Evolutionary conservation across 495 filamentous ascomycete species (phyloP).

Genomic region (Trichocladium antarcticum): DNA sequence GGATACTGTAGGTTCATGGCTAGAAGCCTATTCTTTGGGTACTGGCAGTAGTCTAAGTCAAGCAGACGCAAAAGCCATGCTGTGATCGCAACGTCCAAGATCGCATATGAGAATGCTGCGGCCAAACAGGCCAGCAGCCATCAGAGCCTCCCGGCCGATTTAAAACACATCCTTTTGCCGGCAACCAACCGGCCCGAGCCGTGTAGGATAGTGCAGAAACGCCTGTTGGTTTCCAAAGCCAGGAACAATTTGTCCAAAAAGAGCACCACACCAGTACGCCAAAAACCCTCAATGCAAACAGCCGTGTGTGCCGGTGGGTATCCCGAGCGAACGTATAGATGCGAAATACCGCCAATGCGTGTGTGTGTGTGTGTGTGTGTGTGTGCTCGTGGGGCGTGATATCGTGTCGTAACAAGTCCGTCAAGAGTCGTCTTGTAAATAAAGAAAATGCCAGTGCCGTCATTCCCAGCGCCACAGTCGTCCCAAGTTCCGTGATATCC

Average conservation of each 20-base stretch:
- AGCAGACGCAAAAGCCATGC: too few species aligned
- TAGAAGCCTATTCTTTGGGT: too few species aligned
- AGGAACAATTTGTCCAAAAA: neutral
- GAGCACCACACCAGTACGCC: neutral
- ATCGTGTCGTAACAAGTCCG: neutral
- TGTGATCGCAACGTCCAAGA: too few species aligned
- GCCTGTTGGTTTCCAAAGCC: too few species aligned
- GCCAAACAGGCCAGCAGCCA: too few species aligned
- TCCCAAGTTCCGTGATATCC: neutral
- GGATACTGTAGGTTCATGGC: too few species aligned
- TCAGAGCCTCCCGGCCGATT: too few species aligned
- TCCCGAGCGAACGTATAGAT: neutral
- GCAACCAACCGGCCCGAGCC: too few species aligned
- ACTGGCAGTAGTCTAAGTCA: too few species aligned
- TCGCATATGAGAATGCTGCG: too few species aligned
- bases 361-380: neutral
- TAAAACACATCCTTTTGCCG: too few species aligned
- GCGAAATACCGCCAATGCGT: neutral
- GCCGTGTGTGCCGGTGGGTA: neutral
- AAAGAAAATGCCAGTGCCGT: neutral
- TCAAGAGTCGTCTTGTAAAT: neutral
- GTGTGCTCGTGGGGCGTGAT: neutral
- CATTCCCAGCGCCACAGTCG: neutral
- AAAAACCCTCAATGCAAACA: neutral
- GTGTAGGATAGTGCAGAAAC: too few species aligned